Conservation (phyloP, 768 basidiomycete genomes). For the Lactarius trivialis region DNA sequence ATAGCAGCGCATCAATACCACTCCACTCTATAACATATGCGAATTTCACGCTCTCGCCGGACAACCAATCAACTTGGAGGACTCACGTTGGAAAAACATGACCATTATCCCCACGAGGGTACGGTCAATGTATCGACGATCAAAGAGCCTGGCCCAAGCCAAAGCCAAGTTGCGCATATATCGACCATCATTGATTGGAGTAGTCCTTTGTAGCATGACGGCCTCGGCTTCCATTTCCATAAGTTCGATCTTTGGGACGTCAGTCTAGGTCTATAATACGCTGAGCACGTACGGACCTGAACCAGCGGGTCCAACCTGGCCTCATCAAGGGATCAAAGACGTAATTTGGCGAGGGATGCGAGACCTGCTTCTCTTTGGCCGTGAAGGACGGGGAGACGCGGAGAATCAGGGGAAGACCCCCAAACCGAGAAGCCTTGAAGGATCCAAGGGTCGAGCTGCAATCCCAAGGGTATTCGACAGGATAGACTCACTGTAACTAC, state of each 20-base stretch:
- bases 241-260: conserved; percentile 49
- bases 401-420: conserved; percentile 58
- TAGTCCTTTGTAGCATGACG: conserved; percentile 40
- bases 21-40: conserved; percentile 57
- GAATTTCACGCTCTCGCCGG: neutral
- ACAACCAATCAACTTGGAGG: neutral
- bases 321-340: conserved; percentile 43
- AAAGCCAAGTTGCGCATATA: conserved; percentile 29
- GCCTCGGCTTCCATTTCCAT: conserved; percentile 71
- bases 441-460: conserved; percentile 65
- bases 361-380: conserved; percentile 54
- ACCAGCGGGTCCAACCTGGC: conserved; percentile 44
- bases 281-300: conserved; percentile 32
- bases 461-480: conserved; percentile 71
- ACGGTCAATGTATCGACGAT: conserved; percentile 45
- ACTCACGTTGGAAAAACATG: conserved; percentile 80
- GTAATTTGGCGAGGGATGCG: conserved; percentile 47
- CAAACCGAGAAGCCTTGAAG: conserved; percentile 54
- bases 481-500: conserved; percentile 57
- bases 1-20: conserved; percentile 78
- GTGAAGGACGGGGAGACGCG: conserved; percentile 50
- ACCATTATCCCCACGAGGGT: conserved; percentile 66
- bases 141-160: conserved; percentile 54
- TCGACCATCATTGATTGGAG: conserved; percentile 25
- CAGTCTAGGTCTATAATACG: neutral